A percentile compares a stretch with the other conserved stretches of the same genome.
phyloP scores from a whole-genome alignment of 2,329 filamentous ascomycete genomes.

The Coniochaeta pulveracea region DNA sequence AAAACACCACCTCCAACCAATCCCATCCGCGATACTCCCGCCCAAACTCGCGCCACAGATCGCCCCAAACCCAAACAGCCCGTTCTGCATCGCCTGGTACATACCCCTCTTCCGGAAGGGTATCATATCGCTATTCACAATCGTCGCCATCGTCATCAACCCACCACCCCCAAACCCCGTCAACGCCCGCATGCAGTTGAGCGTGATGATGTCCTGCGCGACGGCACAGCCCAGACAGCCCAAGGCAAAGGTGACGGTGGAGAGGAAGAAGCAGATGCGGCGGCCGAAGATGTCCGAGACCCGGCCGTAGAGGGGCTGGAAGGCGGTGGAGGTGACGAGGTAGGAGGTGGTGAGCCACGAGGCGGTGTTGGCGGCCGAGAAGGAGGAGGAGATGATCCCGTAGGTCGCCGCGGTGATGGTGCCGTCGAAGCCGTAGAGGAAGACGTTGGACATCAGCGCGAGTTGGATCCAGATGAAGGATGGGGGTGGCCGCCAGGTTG shows the following conservation, averaged over 20 bases:
- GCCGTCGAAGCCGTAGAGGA: constrained; percentile 57
- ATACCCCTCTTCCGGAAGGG: constrained; percentile 42
- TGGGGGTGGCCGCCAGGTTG: constrained; percentile 30
- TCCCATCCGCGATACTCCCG: constrained; percentile 48
- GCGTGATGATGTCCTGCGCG: constrained; percentile 42
- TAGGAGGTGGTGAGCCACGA: constrained; percentile 69
- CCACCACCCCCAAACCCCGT: constrained; percentile 62
- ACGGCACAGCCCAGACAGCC: constrained; percentile 57
- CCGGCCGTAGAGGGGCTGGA: constrained; percentile 61
- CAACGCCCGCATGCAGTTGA: constrained; percentile 55
- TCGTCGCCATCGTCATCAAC: constrained; percentile 54
- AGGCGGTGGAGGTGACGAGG: constrained; percentile 58
- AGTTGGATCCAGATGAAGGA: constrained; percentile 48
- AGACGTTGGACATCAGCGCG: constrained; percentile 54
- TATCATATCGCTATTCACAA: constrained; percentile 55
- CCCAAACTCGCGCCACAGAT: constrained; percentile 54
- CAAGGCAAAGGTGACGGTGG: constrained; percentile 46
- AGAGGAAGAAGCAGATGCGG: constrained; percentile 51
- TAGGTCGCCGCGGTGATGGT: constrained; percentile 66
- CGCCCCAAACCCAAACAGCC: constrained; percentile 48
- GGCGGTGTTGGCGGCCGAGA: constrained; percentile 58
- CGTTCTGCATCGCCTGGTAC: constrained; percentile 51
- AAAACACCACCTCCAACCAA: constrained; percentile 62
- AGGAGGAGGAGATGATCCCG: constrained; percentile 64
- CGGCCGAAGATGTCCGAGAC: constrained; percentile 61